Conservation (phyloP, 306 rosid species). For the Canavalia ensiformis region DNA sequence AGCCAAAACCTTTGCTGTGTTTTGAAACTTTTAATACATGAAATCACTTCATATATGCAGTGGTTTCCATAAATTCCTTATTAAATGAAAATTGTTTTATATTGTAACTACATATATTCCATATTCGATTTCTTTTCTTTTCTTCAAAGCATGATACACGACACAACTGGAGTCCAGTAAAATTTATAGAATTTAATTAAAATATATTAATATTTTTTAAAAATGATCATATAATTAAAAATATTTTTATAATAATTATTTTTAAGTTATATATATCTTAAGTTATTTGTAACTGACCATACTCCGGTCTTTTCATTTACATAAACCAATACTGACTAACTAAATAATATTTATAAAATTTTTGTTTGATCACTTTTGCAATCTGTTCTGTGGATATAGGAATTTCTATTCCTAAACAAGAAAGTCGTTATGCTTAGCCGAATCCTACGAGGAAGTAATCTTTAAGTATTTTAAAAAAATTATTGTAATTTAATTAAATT, state of each 20-base stretch:
- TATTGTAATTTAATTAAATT: no score
- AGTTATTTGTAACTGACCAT: conserved; percentile 5
- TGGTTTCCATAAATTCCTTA: neutral
- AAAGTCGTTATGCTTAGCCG: no score
- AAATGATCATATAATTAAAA: no score
- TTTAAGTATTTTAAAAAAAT: no score
- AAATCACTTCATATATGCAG: conserved; percentile 8
- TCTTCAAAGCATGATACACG: neutral
- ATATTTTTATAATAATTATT: no score
- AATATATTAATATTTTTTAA: no score
- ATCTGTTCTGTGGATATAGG: no score
- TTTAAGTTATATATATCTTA: neutral
- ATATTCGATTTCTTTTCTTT: neutral
- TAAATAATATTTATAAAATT: neutral
- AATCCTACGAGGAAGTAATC: no score
- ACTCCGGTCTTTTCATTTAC: neutral
- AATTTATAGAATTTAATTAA: neutral
- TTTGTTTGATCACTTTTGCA: neutral
- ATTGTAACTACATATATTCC: neutral
- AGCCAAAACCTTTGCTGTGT: conserved; percentile 48
- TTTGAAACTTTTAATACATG: neutral
- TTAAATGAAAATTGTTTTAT: neutral
- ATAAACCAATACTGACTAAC: no score
- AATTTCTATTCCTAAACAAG: no score
- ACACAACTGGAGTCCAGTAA: neutral